phyloP scores from a whole-genome alignment of 139 green algal genomes.

The Edaphochlamys debaryana region DNA sequence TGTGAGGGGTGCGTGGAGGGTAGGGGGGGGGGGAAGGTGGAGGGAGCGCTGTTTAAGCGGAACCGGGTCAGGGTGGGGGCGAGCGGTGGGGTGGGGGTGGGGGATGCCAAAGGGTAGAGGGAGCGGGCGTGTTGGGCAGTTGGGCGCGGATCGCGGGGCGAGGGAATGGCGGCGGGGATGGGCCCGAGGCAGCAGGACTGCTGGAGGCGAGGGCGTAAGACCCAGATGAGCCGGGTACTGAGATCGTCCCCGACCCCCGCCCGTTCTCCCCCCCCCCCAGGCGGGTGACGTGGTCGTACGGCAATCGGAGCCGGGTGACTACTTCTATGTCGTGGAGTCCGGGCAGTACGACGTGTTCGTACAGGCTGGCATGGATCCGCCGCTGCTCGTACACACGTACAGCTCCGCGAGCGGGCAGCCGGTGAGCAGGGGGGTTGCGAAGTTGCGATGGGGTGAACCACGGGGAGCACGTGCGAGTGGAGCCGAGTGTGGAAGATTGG shows the following conservation, averaged over 20 bases:
- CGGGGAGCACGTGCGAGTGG: background rate
- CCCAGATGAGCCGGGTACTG: no score
- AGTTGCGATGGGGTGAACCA: no score
- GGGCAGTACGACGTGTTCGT: conserved; percentile 71
- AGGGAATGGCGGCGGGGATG: no score
- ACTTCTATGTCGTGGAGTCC: conserved; percentile 62
- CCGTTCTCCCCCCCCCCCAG: conserved; percentile 6
- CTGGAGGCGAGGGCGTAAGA: no score
- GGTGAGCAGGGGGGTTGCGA: background rate
- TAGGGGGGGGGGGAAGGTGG: background rate
- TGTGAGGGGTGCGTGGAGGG: background rate
- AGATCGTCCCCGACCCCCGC: no score
- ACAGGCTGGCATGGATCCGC: conserved; percentile 37
- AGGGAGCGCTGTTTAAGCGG: no score
- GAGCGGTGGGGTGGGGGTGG: no score
- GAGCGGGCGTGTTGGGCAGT: no score
- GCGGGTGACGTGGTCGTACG: conserved; percentile 64
- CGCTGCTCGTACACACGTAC: conserved; percentile 72
- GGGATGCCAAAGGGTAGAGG: no score
- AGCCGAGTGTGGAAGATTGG: background rate
- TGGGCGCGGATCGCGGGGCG: no score
- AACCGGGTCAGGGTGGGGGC: no score
- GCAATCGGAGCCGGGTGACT: conserved; percentile 67
- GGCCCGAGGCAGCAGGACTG: no score
- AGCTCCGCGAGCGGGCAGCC: conserved; percentile 29